These are phyloP conservation scores for Hanseniaspora sp. DNA, from an alignment of 1,139 yeast species.

Conservation along the genomic window DNA sequence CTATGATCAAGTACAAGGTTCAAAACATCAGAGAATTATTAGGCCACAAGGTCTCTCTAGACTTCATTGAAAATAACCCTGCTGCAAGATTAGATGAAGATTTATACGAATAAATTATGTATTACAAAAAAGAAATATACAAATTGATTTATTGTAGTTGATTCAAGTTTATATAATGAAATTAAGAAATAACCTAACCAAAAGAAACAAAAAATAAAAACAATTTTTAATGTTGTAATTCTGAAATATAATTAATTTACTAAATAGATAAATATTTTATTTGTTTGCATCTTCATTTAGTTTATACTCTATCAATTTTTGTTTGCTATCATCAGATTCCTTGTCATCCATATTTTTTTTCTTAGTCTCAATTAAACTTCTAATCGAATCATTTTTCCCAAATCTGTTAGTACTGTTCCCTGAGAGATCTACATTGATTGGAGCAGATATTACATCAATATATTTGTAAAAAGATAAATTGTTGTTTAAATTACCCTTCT, in stretches of 20 bases:
- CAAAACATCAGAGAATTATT: slow-evolving; percentile 88
- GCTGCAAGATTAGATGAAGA: slow-evolving; percentile 92
- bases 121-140: neutral
- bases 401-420: slow-evolving; percentile 26
- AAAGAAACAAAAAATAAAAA: no score
- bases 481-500: neutral
- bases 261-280: neutral
- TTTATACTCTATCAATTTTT: neutral
- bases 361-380: slow-evolving; percentile 14
- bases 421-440: slow-evolving; percentile 24
- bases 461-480: slow-evolving; percentile 20
- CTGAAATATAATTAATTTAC: neutral
- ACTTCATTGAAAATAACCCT: slow-evolving; percentile 89
- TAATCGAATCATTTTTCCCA: slow-evolving; percentile 24
- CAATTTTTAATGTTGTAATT: no score
- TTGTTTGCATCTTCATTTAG: neutral
- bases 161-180: no score
- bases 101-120: slow-evolving; percentile 29
- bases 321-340: neutral
- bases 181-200: neutral
- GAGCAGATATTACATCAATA: slow-evolving; percentile 23
- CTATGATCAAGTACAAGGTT: slow-evolving; percentile 96
- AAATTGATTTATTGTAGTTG: neutral
- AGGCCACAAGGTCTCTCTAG: slow-evolving; percentile 88
- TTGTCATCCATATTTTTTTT: neutral